Percentiles rank a stretch among this genome's conserved stretches.
Conservation (phyloP, 805 yeast genomes). For the Kazachstania kunashirensis region DNA sequence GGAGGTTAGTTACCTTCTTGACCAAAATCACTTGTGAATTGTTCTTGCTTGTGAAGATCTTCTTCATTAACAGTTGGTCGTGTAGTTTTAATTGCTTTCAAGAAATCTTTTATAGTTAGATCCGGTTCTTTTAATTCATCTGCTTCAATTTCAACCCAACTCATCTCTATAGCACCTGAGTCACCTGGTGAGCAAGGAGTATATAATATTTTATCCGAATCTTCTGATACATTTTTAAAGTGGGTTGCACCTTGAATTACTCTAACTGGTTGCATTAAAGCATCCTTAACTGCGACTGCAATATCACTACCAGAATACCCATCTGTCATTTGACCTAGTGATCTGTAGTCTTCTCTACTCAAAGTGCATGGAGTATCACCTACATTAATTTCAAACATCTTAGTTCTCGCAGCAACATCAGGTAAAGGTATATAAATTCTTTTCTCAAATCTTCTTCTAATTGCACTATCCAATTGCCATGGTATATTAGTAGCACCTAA, state of each 20-base stretch:
- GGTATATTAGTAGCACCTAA: conserved; percentile 98
- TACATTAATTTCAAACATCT: conserved; percentile 89
- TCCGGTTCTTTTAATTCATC: conserved; percentile 88
- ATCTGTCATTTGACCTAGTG: conserved; percentile 85
- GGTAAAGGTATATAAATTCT: conserved; percentile 94
- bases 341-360: conserved; percentile 59
- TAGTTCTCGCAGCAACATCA: conserved; percentile 81
- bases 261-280: conserved; percentile 94
- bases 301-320: conserved; percentile 98
- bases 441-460: conserved; percentile 90
- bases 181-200: conserved; percentile 99
- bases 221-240: conserved; percentile 52
- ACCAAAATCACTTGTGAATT: conserved; percentile 91
- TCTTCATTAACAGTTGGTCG: conserved; percentile 89
- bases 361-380: conserved; percentile 82
- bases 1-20: conserved; percentile 64
- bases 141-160: conserved; percentile 86
- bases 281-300: conserved; percentile 93
- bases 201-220: conserved; percentile 35
- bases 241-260: conserved; percentile 94
- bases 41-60: conserved; percentile 73
- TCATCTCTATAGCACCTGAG: conserved; percentile 71
- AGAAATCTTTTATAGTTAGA: conserved; percentile 80
- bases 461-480: conserved; percentile 97
- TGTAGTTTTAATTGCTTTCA: conserved; percentile 82